Evolutionary conservation across 2,329 filamentous ascomycete genomes (phyloP), one percentile per base, ranked within the genome.

Genomic region (Rhinocladiella mackenziei): DNA sequence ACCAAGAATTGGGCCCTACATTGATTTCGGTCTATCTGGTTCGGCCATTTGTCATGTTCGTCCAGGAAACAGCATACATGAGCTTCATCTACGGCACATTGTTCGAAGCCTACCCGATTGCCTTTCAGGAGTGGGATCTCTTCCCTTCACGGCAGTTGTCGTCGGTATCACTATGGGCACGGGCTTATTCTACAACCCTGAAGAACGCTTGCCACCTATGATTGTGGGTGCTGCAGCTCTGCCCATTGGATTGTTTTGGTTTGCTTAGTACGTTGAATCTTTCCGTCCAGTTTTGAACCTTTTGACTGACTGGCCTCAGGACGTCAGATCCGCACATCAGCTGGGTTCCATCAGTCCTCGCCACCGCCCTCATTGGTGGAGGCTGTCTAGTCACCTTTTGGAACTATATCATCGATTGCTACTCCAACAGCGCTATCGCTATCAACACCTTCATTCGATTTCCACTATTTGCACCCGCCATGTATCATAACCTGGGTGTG

Each of bases 1-100:
- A 77, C 70, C 2, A 56, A 64, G 26, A 73, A 75, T 51, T 70
- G 66, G 66, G 68, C 68, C 1, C 44, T 72, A 1, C 67, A 73
- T 52, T 76, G 33, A 51, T 64, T 2, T 56, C 58, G 18, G 71
- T 71, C 30, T 75, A 74, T 48, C 58, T 75, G 3, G 53, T 68
- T 35, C 64, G 67, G 13, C 70, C 70, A 1, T 60, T 70, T 32
- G 58, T 63, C 45, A 74, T 76, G 71, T 58, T 75, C 11, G 44
- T 67, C 29, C 55, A 65, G 26, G 73, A 75, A 48, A 74, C 72
- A 1, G 47, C 73, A 6, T 70, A 69, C 45, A 62, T 68, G 10
- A 61, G 63, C 30, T 52, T 67, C 25, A 56, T 67, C 36, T 68
- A 68, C 51, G 55, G 49, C 36, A 40, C n/a, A n/a, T n/a, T n/a